Evolutionary conservation across 495 filamentous ascomycete species (phyloP).

Genomic region (Xylaria acuta): DNA sequence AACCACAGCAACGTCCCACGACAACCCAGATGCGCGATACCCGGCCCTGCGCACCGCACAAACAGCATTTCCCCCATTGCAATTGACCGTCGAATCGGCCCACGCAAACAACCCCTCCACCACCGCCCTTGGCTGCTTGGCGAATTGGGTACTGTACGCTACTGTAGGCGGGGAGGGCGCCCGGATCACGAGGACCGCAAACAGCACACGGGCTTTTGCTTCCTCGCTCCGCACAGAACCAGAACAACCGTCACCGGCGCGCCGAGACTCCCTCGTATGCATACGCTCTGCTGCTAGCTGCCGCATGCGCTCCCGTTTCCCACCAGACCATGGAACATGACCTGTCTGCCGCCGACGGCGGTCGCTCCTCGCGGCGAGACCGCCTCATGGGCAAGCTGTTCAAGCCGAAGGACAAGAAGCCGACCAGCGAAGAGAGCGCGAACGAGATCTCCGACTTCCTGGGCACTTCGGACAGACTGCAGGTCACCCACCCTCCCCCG

Average conservation of each 20-base stretch:
- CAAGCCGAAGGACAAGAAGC: conserved; percentile 50
- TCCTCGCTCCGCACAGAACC: not conserved
- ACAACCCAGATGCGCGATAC: not conserved
- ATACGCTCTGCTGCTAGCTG: not conserved
- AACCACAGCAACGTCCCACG: not conserved
- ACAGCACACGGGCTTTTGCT: conserved; percentile 6
- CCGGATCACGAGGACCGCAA: conserved; percentile 12
- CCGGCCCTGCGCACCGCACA: not conserved
- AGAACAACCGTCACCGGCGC: not conserved
- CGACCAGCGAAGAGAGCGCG: conserved; percentile 45
- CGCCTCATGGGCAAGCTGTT: conserved; percentile 60
- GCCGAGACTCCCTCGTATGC: conserved; percentile 13
- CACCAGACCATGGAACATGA: conserved; percentile 52
- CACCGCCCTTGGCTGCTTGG: not conserved
- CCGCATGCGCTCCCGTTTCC: not conserved
- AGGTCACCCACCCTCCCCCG: conserved; percentile 46
- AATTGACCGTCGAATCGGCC: not conserved
- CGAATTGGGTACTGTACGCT: not conserved
- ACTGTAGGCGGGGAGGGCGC: conserved; percentile 15
- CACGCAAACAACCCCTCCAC: conserved; percentile 6
- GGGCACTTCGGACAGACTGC: conserved; percentile 49
- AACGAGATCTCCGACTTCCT: conserved; percentile 54
- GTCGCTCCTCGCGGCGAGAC: conserved; percentile 48
- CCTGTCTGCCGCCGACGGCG: conserved; percentile 44
- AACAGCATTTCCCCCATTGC: not conserved